Evolutionary conservation across 202 grass and related monocot species (phyloP), one percentile per base, ranked within the genome.

Genomic region (Eragrostis tef): DNA sequence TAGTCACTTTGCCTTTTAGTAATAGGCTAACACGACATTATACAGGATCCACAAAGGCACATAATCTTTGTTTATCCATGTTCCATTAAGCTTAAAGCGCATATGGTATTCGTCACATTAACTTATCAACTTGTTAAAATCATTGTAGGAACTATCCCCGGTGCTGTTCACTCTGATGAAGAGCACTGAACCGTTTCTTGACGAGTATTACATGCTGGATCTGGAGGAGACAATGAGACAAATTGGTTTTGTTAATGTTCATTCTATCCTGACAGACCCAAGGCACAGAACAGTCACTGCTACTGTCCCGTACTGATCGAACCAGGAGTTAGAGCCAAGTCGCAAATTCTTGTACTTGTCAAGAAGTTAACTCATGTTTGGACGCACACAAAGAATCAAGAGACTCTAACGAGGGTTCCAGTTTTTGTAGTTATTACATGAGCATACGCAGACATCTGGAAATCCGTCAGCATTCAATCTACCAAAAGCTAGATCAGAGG

Each of bases 211-310:
- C 66, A 90, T 89, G 74, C 80, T 94, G 54, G 89, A 97, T 71
- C 85, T 97, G 74, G 89, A 94, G 79, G 84, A 92, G 79, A 70
- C 87, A 25, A 41, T 87, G 77, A 88, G 70, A 64, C 61, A 76
- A 61, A 85, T 81, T 11, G 91, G 87, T 13, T 94, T 97, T 80
- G 77, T 88, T 44, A 80, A 90, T 77, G 85, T 97, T 59, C 78
- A 72, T 59, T 85, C 91, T 11, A 83, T 91, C 36, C 80, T 97
- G 24, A 94, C 94, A 1, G 85, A 90, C 54, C 87, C 94, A 6
- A 93, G 91, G 79, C 94, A 97, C 62, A 86, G 91, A 89, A 97
- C 94, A 77, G 89, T 97, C 48, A 97, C 91, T 24, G 94, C 87
- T 42, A 94, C 91, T 7, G 85, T 97, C 27, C 91, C 89, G 34